Evolutionary conservation across 306 rosid genomes (phyloP), one percentile per base, ranked within the genome.

Genomic region (Dryas drummondii): DNA sequence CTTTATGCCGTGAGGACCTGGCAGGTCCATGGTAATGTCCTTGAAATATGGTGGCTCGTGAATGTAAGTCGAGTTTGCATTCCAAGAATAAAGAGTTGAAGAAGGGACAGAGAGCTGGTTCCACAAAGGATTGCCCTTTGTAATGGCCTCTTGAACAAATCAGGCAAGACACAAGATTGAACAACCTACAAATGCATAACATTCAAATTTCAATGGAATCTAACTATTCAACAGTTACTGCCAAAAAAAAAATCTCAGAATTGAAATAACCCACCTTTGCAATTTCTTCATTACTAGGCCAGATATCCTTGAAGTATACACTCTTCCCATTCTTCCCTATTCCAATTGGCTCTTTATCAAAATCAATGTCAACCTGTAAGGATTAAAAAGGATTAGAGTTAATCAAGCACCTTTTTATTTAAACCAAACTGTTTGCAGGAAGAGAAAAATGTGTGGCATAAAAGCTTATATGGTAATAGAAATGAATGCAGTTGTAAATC

Each of bases 221-320:
- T 11, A 45, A 49, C n/a, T 15, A 13, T 17, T 41, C 12, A 48
- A 66, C n/a, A 55, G 14, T 5, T 50, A 14, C 5, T 46, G 13
- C 49, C 14, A 63, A 63, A 16, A 6, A n/a, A 7, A 10, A 41
- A 48, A 40, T 46, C 40, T 6, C 16, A 79, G 9, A 14, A 22
- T 44, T 52, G 11, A 42, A 57, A 19, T 3, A 22, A 40, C 26
- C 45, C 61, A 82, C 84, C 85, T 85, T 63, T 16, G 81, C 71
- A 27, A 87, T 78, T 73, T 85, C 87, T 73, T 87, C 75, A 22
- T 74, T 85, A 72, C 79, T 71, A 9, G 91, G 91, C 86, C 87
- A 85, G 27, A 87, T 76, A 70, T 87, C 84, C 75, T 51, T 83
- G 12, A 78, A 80, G 70, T 55, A 87, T 46, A 85, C 84, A 50